Evolutionary conservation across 257 asterid genomes (phyloP), one percentile per base, ranked within the genome.

Genomic region (Penstemon barbatus): DNA sequence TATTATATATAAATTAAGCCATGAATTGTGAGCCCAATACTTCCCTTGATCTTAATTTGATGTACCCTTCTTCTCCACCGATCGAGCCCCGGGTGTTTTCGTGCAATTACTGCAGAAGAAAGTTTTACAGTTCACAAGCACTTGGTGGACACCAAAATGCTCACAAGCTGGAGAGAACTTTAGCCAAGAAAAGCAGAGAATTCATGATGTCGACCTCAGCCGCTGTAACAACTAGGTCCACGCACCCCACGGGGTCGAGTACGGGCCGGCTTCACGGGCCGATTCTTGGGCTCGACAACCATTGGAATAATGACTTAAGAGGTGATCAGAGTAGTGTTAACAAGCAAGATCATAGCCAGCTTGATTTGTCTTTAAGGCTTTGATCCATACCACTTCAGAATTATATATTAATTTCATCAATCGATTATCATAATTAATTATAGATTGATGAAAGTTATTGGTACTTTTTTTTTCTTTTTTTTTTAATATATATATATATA

Each of bases 121-220:
- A 85, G 64, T 91, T 91, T 67, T 86, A 85, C 63, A 91, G 97
- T 25, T 91, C 97, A 8, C 97, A 88, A 65, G 97, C 97, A 0
- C 85, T 91, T 3, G 96, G 96, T n/a, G 97, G 97, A 4, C 97
- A 91, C 72, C 97, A 91, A 54, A 91, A 91, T 57, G 97, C 97
- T 4, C 97, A 91, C 72, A 91, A 91, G 64, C 85, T 89, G 37
- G 97, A 91, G 83, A 78, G 97, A 64, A 85, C 93, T 36, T 61
- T 91, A 18, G 96, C 92, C 11, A 91, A 89, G 81, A 90, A 86
- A 69, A 18, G 66, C 66, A 13, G 33, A 41, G 52, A 61, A 18
- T 11, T 1, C 57, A 0, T 25, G 33, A 25, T 25, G 33, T 13
- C 37, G 66, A 43, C 50, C 8, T 25, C 33, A 25, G 33, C 39